Evolutionary conservation across 1,284 basidiomycete species (phyloP).

Genomic region (Ustilago sp.): DNA sequence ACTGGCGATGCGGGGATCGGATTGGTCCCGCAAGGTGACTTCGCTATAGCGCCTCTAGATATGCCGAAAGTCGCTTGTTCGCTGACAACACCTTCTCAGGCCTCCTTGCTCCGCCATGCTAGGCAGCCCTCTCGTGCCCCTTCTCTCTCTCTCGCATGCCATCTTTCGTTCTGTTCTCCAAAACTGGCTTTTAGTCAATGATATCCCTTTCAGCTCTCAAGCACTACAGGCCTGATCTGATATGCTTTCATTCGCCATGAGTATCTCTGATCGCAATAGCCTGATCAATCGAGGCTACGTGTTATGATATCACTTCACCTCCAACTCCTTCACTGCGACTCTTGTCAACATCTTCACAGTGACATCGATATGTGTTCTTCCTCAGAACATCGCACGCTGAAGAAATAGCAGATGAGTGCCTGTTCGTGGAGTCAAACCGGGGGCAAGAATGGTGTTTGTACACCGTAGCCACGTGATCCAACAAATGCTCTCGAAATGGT

Average conservation of each 20-base stretch:
- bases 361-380: no score
- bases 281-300: no score
- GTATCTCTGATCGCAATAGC: no score
- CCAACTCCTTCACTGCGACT: no score
- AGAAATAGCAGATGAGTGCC: no score
- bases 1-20: neutral
- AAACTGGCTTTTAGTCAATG: constrained; percentile 24
- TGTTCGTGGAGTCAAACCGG: neutral
- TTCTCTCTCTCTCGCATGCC: constrained; percentile 3
- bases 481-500: neutral
- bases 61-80: neutral
- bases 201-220: constrained; percentile 24
- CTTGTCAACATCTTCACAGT: no score
- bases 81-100: neutral
- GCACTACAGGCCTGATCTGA: neutral
- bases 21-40: neutral
- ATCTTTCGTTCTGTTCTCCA: constrained; percentile 10
- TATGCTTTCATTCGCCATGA: no score
- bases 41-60: neutral
- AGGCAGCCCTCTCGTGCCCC: neutral
- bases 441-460: neutral
- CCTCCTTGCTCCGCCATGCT: neutral
- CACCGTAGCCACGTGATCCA: constrained; percentile 3
- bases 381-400: no score
- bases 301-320: no score